phyloP scores from a whole-genome alignment of 768 basidiomycete species.

The Suillus bovinus region DNA sequence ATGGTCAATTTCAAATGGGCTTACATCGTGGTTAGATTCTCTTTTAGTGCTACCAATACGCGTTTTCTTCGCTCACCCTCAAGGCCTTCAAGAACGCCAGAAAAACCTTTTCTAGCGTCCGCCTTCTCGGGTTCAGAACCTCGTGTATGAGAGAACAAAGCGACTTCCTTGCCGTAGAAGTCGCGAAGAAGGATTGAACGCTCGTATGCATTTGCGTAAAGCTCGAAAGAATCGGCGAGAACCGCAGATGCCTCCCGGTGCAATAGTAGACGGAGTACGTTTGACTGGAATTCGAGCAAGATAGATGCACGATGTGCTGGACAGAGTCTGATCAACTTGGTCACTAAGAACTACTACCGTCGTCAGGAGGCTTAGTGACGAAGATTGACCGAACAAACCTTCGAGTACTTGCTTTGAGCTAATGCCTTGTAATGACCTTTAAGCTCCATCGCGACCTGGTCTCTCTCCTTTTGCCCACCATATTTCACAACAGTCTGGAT shows the following conservation, averaged over 20 bases:
- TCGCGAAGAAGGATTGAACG: slow-evolving; percentile 78
- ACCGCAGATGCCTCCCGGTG: slow-evolving; percentile 85
- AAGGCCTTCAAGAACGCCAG: slow-evolving; percentile 62
- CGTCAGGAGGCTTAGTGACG: neutral
- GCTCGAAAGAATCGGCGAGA: slow-evolving; percentile 86
- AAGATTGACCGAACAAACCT: slow-evolving; percentile 46
- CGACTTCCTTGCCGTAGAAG: slow-evolving; percentile 89
- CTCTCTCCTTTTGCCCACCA: slow-evolving; percentile 70
- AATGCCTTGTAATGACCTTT: slow-evolving; percentile 78
- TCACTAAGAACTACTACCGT: slow-evolving; percentile 65
- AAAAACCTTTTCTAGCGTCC: slow-evolving; percentile 63
- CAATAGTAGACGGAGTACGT: slow-evolving; percentile 74
- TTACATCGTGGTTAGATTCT: slow-evolving; percentile 74
- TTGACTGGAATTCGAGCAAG: slow-evolving; percentile 73
- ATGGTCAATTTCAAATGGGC: slow-evolving; percentile 25
- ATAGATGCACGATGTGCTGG: slow-evolving; percentile 75
- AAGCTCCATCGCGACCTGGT: slow-evolving; percentile 81
- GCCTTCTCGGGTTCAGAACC: slow-evolving; percentile 67
- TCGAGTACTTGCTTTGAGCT: slow-evolving; percentile 88
- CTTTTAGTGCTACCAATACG: slow-evolving; percentile 67
- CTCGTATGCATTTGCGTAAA: slow-evolving; percentile 85
- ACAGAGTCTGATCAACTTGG: slow-evolving; percentile 77
- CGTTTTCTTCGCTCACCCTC: slow-evolving; percentile 67
- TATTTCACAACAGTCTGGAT: slow-evolving; percentile 82
- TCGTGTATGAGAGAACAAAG: slow-evolving; percentile 59